Base-by-base conservation (phyloP, 2,329 filamentous ascomycete species). In the Thielaviopsis musarum region DNA sequence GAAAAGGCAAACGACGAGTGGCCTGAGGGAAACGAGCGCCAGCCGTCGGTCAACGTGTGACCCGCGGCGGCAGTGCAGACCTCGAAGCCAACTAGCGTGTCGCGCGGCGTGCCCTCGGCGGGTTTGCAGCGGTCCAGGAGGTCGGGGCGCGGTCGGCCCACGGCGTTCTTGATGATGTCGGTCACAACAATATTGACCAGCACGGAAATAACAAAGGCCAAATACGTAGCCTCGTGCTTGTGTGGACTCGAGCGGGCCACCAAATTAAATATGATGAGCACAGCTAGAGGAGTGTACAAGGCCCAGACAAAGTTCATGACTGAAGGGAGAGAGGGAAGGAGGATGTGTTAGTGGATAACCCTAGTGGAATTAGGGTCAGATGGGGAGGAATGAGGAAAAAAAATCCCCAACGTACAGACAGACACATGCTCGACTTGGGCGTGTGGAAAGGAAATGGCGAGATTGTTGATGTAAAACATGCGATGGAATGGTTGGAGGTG, bases 401-500 rank as follows among this genome's bases (percentile, higher is more conserved):
- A 10, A 10, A 9, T 2, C 30, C 30, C 30, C 52, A 10, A 74
- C 83, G 65, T 75, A 86, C 85, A 69, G 15, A 95, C 83, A 7
- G 89, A 77, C 0, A 98, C 93, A 63, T 90, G 81, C 71, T 98
- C 91, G 56, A 85, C 72, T 60, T 85, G 77, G 22, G 93, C 89
- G 71, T 95, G 87, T 0, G 93, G 93, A 67, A 86, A 96, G 64
- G 88, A 84, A 62, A 97, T 89, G 56, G 82, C 76, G 24, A 87
- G 78, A 69, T 97, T 89, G 69, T 90, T 87, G 63, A 97, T 80
- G 64, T 82, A 87, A 73, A 98, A 97, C 82, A 96, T 87, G 72
- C 88, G 89, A 70, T 97, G 90, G 69, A 97, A 97, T 0, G 93
- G 93, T 62, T 85, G 83, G 65, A 88, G 78, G 64, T 86, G 76